Conservation (phyloP, 108 stramenopile genomes). For the Cylindrotheca fusiformis region DNA sequence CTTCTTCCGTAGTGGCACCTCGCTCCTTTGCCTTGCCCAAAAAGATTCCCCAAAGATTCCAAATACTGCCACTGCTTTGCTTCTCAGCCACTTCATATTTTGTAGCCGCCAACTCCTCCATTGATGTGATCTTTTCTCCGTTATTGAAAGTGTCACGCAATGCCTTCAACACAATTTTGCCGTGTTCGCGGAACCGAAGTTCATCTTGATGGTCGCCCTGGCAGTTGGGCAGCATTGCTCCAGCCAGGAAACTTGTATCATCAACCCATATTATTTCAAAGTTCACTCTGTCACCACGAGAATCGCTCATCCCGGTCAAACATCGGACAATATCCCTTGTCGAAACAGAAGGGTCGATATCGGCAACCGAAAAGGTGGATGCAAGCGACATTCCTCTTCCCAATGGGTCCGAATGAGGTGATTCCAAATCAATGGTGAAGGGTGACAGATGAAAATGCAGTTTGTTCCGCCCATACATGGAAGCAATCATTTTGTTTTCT, state of each 20-base stretch:
- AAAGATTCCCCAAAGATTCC: constrained; percentile 33
- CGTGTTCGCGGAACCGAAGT: constrained; percentile 28
- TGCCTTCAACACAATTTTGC: constrained; percentile 21
- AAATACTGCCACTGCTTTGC: constrained; percentile 2
- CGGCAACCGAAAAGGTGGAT: constrained; percentile 59
- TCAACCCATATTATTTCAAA: constrained; percentile 80
- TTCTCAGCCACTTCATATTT: not conserved
- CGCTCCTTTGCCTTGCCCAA: not conserved
- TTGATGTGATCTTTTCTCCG: constrained; percentile 10
- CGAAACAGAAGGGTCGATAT: constrained; percentile 57
- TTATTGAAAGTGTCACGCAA: constrained; percentile 7
- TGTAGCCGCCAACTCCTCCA: not conserved
- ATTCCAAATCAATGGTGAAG: constrained; percentile 78
- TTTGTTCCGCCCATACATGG: constrained; percentile 62
- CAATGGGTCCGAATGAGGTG: constrained; percentile 50
- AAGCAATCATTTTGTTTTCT: constrained; percentile 20
- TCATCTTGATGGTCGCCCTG: constrained; percentile 13
- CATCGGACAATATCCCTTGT: constrained; percentile 66
- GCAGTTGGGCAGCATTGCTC: constrained; percentile 17
- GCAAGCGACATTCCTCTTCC: constrained; percentile 44
- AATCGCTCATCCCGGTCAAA: constrained; percentile 38
- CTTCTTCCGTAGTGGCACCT: not conserved
- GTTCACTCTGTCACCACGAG: constrained; percentile 44
- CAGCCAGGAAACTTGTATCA: constrained; percentile 71
- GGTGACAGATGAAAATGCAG: constrained; percentile 56